Percentiles rank a stretch among this genome's conserved stretches.
Evolutionary conservation across 805 yeast species (phyloP).

Genomic region (Ogataea methanolica): DNA sequence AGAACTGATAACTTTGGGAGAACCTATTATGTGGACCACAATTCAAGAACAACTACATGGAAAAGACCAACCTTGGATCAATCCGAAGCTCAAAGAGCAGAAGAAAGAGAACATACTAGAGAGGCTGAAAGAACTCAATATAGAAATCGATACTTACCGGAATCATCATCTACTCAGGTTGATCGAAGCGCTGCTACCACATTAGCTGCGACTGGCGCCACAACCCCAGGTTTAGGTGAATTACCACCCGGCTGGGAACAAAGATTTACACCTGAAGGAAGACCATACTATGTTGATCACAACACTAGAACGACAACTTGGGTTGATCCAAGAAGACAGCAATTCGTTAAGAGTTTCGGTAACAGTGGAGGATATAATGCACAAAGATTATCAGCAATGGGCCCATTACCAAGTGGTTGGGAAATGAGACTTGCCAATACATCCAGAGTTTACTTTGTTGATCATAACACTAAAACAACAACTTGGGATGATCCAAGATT

Average conservation of each 20-base stretch:
- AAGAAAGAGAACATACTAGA: slow-evolving; percentile 60
- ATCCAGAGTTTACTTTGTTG: slow-evolving; percentile 97
- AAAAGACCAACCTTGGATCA: slow-evolving; percentile 86
- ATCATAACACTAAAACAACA: slow-evolving; percentile 97
- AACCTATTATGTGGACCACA: slow-evolving; percentile 97
- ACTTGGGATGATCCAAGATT: slow-evolving; percentile 99
- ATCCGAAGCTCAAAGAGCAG: slow-evolving; percentile 62
- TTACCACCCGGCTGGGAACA: slow-evolving; percentile 99
- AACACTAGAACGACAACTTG: slow-evolving; percentile 99
- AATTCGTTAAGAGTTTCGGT: slow-evolving; percentile 93
- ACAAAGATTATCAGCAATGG: slow-evolving; percentile 95
- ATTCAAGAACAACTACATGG: slow-evolving; percentile 99
- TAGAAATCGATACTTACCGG: slow-evolving; percentile 87
- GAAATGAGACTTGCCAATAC: slow-evolving; percentile 99
- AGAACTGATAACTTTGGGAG: slow-evolving; percentile 97
- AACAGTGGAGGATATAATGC: slow-evolving; percentile 90
- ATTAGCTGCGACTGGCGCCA: slow-evolving; percentile 75
- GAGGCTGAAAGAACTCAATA: slow-evolving; percentile 90
- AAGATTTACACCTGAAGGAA: slow-evolving; percentile 94
- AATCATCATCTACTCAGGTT: slow-evolving; percentile 51
- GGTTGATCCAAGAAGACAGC: slow-evolving; percentile 99
- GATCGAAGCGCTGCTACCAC: slow-evolving; percentile 38
- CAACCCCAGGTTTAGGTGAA: slow-evolving; percentile 95
- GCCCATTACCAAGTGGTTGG: slow-evolving; percentile 99
- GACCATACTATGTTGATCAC: slow-evolving; percentile 98